Evolutionary conservation across 106 monocot species (phyloP).

Genomic region (Narthecium ossifragum): DNA sequence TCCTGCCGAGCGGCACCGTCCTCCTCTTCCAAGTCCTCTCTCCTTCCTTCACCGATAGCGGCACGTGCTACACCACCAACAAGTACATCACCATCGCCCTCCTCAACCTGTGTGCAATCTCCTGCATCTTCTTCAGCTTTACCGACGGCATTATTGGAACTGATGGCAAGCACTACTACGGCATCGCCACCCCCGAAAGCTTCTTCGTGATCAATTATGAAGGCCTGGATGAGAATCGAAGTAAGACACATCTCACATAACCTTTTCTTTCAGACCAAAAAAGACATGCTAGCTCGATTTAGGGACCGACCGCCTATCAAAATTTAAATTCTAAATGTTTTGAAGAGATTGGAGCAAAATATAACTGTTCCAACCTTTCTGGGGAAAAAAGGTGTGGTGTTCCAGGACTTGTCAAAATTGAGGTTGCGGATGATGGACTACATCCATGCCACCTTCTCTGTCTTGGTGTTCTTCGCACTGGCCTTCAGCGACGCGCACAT

Average conservation of each 20-base stretch:
- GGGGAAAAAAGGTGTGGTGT: too few species aligned
- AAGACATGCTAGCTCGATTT: too few species aligned
- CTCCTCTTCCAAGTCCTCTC: constrained; percentile 41
- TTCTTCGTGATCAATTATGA: constrained; percentile 38
- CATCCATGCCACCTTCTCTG: constrained; percentile 41
- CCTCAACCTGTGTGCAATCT: constrained; percentile 22
- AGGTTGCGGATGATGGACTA: constrained; percentile 26
- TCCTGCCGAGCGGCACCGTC: constrained; percentile 50
- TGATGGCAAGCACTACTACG: constrained; percentile 35
- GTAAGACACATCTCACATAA: too few species aligned
- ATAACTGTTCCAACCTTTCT: too few species aligned
- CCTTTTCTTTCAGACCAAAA: too few species aligned
- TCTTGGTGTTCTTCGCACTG: constrained; percentile 34
- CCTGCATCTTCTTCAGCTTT: constrained; percentile 58
- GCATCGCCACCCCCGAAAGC: constrained; percentile 22
- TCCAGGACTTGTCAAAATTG: constrained; percentile 14
- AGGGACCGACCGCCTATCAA: too few species aligned
- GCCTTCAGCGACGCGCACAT: constrained; percentile 28
- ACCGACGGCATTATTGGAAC: constrained; percentile 41
- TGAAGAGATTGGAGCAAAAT: too few species aligned
- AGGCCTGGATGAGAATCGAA: constrained; percentile 9
- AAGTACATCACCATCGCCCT: constrained; percentile 30
- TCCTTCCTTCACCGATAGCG: constrained; percentile 53
- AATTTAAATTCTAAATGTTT: too few species aligned
- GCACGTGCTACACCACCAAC: constrained; percentile 39